These are phyloP conservation scores for Cocos nucifera DNA, from an alignment of 176 grass and related monocot genomes.

Conservation along the genomic window DNA sequence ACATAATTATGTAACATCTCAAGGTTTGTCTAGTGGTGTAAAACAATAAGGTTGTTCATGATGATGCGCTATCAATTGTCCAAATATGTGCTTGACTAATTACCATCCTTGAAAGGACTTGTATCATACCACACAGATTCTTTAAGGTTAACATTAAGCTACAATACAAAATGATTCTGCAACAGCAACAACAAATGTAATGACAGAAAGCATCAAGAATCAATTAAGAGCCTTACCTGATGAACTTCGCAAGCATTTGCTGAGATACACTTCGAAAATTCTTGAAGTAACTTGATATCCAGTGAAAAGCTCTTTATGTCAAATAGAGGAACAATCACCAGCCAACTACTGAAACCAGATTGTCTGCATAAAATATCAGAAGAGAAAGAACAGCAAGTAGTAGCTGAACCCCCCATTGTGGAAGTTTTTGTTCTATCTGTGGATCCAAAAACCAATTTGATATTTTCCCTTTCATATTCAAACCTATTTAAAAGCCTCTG, in stretches of 20 bases:
- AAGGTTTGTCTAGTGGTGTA: too few species aligned
- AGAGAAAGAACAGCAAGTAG: conserved; percentile 58
- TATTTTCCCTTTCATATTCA: conserved; percentile 43
- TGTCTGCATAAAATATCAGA: conserved; percentile 32
- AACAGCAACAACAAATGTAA: too few species aligned
- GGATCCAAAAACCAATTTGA: conserved; percentile 32
- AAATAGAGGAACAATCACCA: conserved; percentile 59
- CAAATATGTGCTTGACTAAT: too few species aligned
- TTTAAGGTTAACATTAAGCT: too few species aligned
- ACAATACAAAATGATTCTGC: too few species aligned
- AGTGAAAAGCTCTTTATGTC: conserved; percentile 77
- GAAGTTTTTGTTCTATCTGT: conserved; percentile 11
- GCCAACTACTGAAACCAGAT: conserved; percentile 47
- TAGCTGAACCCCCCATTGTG: conserved; percentile 12
- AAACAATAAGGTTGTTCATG: too few species aligned
- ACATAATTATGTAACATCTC: too few species aligned
- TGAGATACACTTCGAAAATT: conserved; percentile 36
- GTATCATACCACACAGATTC: too few species aligned
- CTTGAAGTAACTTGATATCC: conserved; percentile 62
- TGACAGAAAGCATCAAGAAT: too few species aligned
- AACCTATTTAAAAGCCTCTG: conserved; percentile 47
- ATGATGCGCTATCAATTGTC: too few species aligned
- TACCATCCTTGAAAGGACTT: too few species aligned
- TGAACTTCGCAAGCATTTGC: conserved; percentile 36
- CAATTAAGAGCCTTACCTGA: conserved; percentile 34